phyloP scores from a whole-genome alignment of 306 rosid genomes.

The Medicago lupulina region DNA sequence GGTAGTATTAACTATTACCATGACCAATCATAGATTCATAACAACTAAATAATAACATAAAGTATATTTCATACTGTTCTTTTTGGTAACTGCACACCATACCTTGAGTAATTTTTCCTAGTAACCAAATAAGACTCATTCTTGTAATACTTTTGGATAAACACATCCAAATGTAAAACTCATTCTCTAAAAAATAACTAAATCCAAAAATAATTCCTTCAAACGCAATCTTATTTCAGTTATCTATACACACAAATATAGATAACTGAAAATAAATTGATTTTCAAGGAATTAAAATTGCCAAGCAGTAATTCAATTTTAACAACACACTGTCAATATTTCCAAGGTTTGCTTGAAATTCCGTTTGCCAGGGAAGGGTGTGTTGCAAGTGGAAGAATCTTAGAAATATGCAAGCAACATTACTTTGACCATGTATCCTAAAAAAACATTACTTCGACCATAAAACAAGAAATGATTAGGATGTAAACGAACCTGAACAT shows the following conservation, averaged over 20 bases:
- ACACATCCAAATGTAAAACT: constrained; percentile 27
- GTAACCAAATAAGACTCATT: constrained; percentile 18
- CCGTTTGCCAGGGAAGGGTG: not conserved
- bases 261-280: too few relatives aligned
- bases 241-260: not conserved
- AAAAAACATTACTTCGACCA: constrained; percentile 19
- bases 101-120: not conserved
- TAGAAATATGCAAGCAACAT: constrained; percentile 28
- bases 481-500: constrained; percentile 67
- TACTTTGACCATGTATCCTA: constrained; percentile 1
- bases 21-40: constrained; percentile 20
- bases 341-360: constrained; percentile 16
- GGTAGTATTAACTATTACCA: constrained; percentile 21
- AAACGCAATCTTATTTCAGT: not conserved
- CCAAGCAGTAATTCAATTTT: not conserved
- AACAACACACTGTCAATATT: not conserved
- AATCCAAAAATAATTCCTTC: constrained; percentile 6
- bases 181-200: constrained; percentile 7
- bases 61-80: not conserved
- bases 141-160: constrained; percentile 14
- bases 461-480: constrained; percentile 32
- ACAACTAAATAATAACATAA: not conserved
- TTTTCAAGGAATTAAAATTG: not conserved
- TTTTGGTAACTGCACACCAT: constrained; percentile 17
- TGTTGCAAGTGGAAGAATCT: not conserved